Base-by-base conservation (phyloP, 73 alveolate species). In the Paramecium primaurelia region DNA sequence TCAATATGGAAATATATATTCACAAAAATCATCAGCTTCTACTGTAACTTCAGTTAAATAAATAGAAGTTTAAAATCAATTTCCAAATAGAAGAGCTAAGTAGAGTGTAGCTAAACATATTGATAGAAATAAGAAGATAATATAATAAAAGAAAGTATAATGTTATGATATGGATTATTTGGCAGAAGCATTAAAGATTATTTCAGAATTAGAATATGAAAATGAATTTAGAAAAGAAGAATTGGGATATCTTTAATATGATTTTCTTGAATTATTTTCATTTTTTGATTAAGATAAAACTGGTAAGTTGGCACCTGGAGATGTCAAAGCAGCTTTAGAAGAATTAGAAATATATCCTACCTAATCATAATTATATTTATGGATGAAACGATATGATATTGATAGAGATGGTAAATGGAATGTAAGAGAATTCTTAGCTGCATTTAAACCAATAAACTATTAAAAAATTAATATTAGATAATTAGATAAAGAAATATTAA, bases 391-490 rank as follows among this genome's bases (percentile, higher is more conserved):
- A 80, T 49, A 80, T 44, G 91, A 80, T 26, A 45, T 40, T 14
- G 91, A 80, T 28, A 80, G 91, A 80, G 91, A 80, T 80, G 91
- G 91, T 12, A 80, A 47, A 80, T 80, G 91, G 91, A 80, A 47
- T 80, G 45, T 80, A 0, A 80, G 58, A 47, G 91, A 80, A 47
- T 80, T 80, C 49, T 25, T 45, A 9, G 22, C 51, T 22, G 91
- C 91, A 6, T 80, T 80, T 36, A 80, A 80, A 49, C 51, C 91
- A 45, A 26, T 26, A 14, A 80, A 80, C 49, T 47, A 45, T 25
- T 80, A 80, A 58, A 80, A 80, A 45, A 47, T 80, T 5, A 45
- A 42, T 22, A n/a, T 8, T 22, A 40, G 91, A 11, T 9, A 80
- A 16, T 18, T 80, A 5, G 91, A 80, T 45, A 42, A 34, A 7